phyloP scores from a whole-genome alignment of 1,284 basidiomycete genomes.

The Meira nashicola region DNA sequence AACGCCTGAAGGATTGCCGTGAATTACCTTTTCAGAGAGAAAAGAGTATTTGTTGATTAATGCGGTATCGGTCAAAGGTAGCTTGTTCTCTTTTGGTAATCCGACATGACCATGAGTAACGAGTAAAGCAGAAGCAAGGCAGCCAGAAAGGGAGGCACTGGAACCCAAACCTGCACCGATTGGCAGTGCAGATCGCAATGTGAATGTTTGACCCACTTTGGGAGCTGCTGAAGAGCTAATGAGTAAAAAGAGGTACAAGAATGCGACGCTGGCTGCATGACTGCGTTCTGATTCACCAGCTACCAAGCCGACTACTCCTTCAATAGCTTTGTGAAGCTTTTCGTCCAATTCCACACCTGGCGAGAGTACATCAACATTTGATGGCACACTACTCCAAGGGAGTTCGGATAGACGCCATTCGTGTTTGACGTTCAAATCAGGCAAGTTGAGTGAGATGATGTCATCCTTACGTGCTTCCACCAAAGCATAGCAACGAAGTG shows the following conservation, averaged over 20 bases:
- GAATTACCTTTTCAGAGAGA: constrained; percentile 88
- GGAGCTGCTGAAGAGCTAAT: constrained; percentile 55
- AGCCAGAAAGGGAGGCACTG: constrained; percentile 88
- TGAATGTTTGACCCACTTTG: constrained; percentile 67
- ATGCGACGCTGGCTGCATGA: constrained; percentile 70
- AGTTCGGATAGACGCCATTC: constrained; percentile 75
- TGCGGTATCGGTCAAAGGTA: constrained; percentile 39
- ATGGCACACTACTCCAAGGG: constrained; percentile 78
- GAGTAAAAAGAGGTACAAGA: constrained; percentile 90
- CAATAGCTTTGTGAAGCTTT: constrained; percentile 31
- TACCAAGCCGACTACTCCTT: constrained; percentile 20
- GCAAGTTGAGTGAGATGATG: constrained; percentile 71
- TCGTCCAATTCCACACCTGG: constrained; percentile 59
- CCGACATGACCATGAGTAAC: constrained; percentile 58
- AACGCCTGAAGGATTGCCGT: constrained; percentile 95
- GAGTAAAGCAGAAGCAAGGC: constrained; percentile 74
- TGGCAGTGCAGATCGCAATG: constrained; percentile 86
- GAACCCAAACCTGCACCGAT: constrained; percentile 97
- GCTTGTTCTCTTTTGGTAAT: constrained; percentile 46
- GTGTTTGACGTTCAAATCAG: constrained; percentile 74
- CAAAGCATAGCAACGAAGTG: constrained; percentile 88
- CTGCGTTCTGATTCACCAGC: constrained; percentile 38
- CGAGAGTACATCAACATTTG: constrained; percentile 17
- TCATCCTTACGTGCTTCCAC: constrained; percentile 70
- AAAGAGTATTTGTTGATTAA: constrained; percentile 90